Base-by-base conservation (phyloP, 495 filamentous ascomycete genomes). In the Penicillium nucicola region DNA sequence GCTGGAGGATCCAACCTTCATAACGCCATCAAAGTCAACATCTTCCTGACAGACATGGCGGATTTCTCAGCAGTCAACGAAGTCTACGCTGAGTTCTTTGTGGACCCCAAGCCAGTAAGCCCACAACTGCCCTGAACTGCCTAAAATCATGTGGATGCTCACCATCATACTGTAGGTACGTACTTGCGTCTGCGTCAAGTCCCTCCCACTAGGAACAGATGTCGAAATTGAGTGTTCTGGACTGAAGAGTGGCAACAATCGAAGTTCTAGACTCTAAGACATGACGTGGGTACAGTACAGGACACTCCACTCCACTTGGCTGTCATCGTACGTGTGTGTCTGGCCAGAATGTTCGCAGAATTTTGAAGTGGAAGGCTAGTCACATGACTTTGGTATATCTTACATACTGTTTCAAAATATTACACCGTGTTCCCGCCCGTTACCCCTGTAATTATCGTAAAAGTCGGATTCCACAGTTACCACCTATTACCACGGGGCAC, bases 1-100 rank as follows among this genome's bases (percentile, higher is more conserved):
- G 83, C 82, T 5, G 81, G 81, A 1, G 83, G 83, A 13, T 85
- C 82, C 4, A 73, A 68, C 40, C 63, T 88, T 30, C 67, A 75
- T 25, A 82, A 85, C 43, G 84, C 86, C 8, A 77, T 88, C 42
- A 87, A 89, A 59, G 78, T 82, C 58, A 86, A 82, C 48, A 80
- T 89, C 52, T 90, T 86, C 67, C 67, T 89, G 23, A 78, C 80
- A 1, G 80, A 78, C 49, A 88, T 89, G 85, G 77, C 76, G 35
- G 79, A 88, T 61, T 90, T 88, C 46, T 65, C 67, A 4, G 78
- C 80, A 33, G 81, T 89, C 68, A 87, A 83, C 51, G 71, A 75
- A 47, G 76, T 77, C 2, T 85, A 83, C 51, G 74, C 76, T 37
- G 68, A 72, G 40, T 75, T 78, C 43, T 82, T 84, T 48, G 61